Evolutionary conservation across 192 early-diverging fungal genomes (phyloP).

Genomic region (Diversispora eburnea): DNA sequence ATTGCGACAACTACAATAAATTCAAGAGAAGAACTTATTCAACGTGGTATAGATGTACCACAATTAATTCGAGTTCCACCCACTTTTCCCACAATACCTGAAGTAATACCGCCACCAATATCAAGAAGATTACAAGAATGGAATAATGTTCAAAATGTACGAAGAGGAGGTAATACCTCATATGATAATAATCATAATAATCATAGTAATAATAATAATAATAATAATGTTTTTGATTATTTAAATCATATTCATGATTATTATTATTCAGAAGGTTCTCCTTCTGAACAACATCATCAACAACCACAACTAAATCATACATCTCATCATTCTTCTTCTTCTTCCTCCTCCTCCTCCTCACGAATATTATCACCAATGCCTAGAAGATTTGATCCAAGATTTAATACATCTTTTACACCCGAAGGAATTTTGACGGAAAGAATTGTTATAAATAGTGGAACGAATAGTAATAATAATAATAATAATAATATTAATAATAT

Average conservation of each 20-base stretch:
- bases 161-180: neutral
- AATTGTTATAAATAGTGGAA: neutral
- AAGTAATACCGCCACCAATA: neutral
- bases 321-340: neutral
- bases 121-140: neutral
- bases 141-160: neutral
- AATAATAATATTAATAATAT: neutral
- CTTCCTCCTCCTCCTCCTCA: neutral
- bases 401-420: neutral
- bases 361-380: conserved; percentile 23
- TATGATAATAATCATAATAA: neutral
- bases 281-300: neutral
- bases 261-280: neutral
- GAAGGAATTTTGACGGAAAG: neutral
- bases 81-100: neutral
- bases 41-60: conserved; percentile 9
- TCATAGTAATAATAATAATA: neutral
- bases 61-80: neutral
- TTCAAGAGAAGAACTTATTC: conserved; percentile 4
- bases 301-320: no score
- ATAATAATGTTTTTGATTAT: neutral
- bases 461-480: conserved; percentile 1
- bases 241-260: neutral
- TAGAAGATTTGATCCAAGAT: conserved; percentile 1
- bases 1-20: neutral